Evolutionary conservation across 768 basidiomycete species (phyloP), one percentile per base, ranked within the genome.

Genomic region (Termitomyces sp.): DNA sequence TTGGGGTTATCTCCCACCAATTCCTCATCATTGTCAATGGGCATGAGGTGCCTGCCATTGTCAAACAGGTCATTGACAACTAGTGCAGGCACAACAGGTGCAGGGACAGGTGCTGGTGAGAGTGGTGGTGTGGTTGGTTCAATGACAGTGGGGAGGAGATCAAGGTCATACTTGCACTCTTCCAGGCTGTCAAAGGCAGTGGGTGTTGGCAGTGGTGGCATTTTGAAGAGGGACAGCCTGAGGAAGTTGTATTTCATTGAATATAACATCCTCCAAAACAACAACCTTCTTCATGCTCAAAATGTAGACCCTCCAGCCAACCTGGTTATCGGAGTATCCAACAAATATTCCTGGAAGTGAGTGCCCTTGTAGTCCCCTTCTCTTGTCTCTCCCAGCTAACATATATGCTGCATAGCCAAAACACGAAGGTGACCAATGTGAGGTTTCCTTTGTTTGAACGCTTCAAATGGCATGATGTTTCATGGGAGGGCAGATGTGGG

Each of bases 321-420:
- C 67, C 3, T 65, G 44, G 0, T 66, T 67, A 9, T 42, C 46
- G 0, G 68, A 63, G 51, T 77, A 78, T 1, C 72, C 76, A 54
- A 75, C 55, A 55, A 76, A 74, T 1, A 74, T 63, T 16, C 71
- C 70, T 33, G 71, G 68, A 33, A 64, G 55, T 13, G 66, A 62
- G 16, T 72, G 68, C 0, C 69, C 49, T 7, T 70, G 52, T 0
- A 75, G 59, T 1, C 62, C 66, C 38, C 59, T 66, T 7, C 67
- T 60, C 64, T 75, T 67, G 49, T 77, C 66, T 61, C 73, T 71
- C 54, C 68, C 69, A 1, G 74, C 61, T 36, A 70, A 69, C 38
- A 73, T 74, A 66, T 75, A 77, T 15, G 74, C 72, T 16, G 63
- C 58, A 57, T 73, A 75, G 2, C 78, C 75, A 61, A 73, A 1